These are phyloP conservation scores for Hordeum pubiflorum DNA, from an alignment of 202 grass and related monocot species.

Conservation along the genomic window DNA sequence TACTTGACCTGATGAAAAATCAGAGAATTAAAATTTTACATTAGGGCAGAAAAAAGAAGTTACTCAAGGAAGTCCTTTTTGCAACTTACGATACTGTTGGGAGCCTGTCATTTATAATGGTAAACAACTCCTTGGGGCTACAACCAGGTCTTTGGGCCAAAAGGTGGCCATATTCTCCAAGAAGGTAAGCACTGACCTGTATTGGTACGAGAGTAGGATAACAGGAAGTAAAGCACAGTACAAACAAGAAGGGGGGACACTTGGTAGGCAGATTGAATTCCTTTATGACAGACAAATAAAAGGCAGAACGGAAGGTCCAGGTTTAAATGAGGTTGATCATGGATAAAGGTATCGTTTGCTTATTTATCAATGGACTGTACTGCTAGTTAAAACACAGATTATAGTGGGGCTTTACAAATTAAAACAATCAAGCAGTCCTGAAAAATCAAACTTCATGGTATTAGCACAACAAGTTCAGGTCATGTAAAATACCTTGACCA, in stretches of 20 bases:
- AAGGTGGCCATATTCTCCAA: slow-evolving; percentile 98
- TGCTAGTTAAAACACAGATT: background rate
- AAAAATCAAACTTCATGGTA: background rate
- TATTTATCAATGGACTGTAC: slow-evolving; percentile 12
- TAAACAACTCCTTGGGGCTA: slow-evolving; percentile 92
- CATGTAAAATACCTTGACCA: slow-evolving; percentile 85
- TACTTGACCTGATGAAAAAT: slow-evolving; percentile 65
- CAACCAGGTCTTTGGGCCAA: slow-evolving; percentile 83
- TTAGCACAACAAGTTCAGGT: slow-evolving; percentile 17
- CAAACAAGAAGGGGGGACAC: background rate
- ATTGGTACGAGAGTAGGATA: slow-evolving; percentile 18
- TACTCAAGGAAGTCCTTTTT: slow-evolving; percentile 6
- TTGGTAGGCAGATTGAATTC: slow-evolving; percentile 15
- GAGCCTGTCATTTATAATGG: slow-evolving; percentile 92
- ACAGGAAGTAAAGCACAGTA: background rate
- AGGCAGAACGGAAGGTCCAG: slow-evolving; percentile 11
- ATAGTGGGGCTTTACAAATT: background rate
- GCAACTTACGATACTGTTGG: slow-evolving; percentile 85
- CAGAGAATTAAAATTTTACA: background rate
- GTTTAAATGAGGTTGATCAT: slow-evolving; percentile 9
- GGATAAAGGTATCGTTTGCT: background rate
- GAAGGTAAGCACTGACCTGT: slow-evolving; percentile 95
- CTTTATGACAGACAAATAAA: slow-evolving; percentile 12
- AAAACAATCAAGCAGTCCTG: background rate
- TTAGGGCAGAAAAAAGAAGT: slow-evolving; percentile 14